Conservation (phyloP, 2,329 filamentous ascomycete genomes). For the Apiospora sp. region DNA sequence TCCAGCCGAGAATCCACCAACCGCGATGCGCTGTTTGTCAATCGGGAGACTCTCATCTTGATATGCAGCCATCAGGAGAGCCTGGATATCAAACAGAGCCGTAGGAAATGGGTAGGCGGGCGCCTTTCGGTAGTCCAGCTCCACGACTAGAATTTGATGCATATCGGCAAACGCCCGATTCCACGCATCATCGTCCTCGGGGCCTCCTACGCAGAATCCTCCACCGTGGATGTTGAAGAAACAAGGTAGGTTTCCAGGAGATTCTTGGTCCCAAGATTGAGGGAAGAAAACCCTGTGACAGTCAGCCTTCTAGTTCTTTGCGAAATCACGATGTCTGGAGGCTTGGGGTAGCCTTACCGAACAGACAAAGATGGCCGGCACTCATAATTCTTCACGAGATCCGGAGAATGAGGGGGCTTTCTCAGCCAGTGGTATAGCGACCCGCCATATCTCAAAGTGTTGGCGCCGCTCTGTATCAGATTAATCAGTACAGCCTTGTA, state of each 20-base stretch:
- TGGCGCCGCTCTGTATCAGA: conserved; percentile 21
- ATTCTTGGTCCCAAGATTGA: conserved; percentile 37
- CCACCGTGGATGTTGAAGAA: conserved; percentile 55
- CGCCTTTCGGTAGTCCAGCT: conserved; percentile 52
- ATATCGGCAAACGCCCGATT: conserved; percentile 47
- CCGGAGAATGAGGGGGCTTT: conserved; percentile 33
- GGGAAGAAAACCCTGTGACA: conserved; percentile 46
- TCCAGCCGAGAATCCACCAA: conserved; percentile 56
- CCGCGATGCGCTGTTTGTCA: conserved; percentile 47
- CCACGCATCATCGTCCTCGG: conserved; percentile 49
- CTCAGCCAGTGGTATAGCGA: conserved; percentile 35
- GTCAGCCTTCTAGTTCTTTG: not conserved
- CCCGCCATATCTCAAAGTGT: conserved; percentile 33
- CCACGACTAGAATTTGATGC: conserved; percentile 51
- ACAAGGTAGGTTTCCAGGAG: conserved; percentile 43
- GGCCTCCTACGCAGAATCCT: conserved; percentile 49
- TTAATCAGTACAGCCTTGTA: conserved; percentile 5
- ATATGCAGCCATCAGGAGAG: conserved; percentile 47
- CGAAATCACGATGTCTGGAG: not conserved
- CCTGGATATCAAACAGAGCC: conserved; percentile 49
- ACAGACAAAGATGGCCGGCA: conserved; percentile 43
- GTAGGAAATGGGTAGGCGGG: conserved; percentile 50
- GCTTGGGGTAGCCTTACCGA: conserved; percentile 36
- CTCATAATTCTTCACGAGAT: conserved; percentile 46
- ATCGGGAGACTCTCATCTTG: conserved; percentile 50